These are phyloP conservation scores for Tulasnella sp. DNA, from an alignment of 768 basidiomycete species.

Conservation along the genomic window DNA sequence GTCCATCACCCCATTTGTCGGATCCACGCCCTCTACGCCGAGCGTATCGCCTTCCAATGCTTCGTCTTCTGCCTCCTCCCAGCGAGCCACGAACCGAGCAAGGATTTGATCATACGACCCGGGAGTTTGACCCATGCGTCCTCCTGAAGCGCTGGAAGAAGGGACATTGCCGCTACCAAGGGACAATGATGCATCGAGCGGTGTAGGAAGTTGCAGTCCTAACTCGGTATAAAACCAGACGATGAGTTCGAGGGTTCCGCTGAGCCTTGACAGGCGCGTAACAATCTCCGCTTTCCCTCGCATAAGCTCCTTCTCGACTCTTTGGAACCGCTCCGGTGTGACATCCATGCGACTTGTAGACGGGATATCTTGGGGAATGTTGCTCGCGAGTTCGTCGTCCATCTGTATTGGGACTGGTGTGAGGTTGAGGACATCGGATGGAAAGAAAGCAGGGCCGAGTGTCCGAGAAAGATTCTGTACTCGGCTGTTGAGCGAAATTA, in stretches of 20 bases:
- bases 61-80: constrained; percentile 50
- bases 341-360: constrained; percentile 40
- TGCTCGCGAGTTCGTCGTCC: constrained; percentile 23
- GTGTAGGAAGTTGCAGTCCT: constrained; percentile 45
- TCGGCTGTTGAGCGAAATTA: constrained; percentile 59
- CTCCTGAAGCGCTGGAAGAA: not conserved
- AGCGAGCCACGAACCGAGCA: constrained; percentile 47
- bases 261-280: constrained; percentile 56
- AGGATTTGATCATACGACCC: constrained; percentile 35
- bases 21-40: constrained; percentile 68
- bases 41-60: constrained; percentile 34
- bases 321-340: constrained; percentile 67
- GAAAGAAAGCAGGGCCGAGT: constrained; percentile 49
- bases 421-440: constrained; percentile 44
- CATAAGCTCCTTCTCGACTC: constrained; percentile 73
- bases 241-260: constrained; percentile 57
- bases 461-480: constrained; percentile 48
- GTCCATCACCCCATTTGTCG: constrained; percentile 57
- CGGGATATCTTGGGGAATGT: constrained; percentile 6
- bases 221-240: constrained; percentile 79
- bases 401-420: constrained; percentile 34
- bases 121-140: not conserved
- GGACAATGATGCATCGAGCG: constrained; percentile 21
- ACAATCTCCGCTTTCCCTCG: constrained; percentile 79
- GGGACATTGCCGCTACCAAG: not conserved